Percentiles rank a stretch among this genome's conserved stretches.
phyloP scores from a whole-genome alignment of 2,329 filamentous ascomycete genomes.

The Pseudovirgaria hyperparasitica region DNA sequence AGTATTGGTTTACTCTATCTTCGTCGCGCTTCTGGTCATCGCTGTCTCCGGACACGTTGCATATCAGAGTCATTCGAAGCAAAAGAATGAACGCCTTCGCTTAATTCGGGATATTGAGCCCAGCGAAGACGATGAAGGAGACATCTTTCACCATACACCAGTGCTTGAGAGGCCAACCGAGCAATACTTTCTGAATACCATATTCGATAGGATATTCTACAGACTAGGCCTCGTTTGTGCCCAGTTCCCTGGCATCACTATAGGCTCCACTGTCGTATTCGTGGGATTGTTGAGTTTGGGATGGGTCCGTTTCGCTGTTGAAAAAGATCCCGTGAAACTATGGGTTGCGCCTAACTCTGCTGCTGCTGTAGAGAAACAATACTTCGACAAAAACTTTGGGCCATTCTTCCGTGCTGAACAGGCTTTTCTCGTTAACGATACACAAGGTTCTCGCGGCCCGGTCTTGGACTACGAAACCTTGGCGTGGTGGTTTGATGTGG shows the following conservation, averaged over 20 bases:
- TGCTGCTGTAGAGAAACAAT: slow-evolving; percentile 83
- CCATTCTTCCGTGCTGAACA: slow-evolving; percentile 94
- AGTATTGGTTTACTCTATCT: slow-evolving; percentile 69
- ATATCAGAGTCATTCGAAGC: slow-evolving; percentile 59
- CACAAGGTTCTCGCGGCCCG: slow-evolving; percentile 51
- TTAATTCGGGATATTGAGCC: slow-evolving; percentile 72
- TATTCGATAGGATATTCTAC: slow-evolving; percentile 69
- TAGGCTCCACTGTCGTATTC: slow-evolving; percentile 58
- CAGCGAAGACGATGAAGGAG: slow-evolving; percentile 87
- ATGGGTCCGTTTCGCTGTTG: slow-evolving; percentile 80
- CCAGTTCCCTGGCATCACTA: slow-evolving; percentile 73
- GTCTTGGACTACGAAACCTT: slow-evolving; percentile 83
- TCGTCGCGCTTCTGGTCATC: slow-evolving; percentile 54
- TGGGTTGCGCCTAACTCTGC: slow-evolving; percentile 95
- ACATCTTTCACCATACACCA: slow-evolving; percentile 62
- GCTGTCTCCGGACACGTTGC: slow-evolving; percentile 62
- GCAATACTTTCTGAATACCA: slow-evolving; percentile 72
- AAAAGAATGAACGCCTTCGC: slow-evolving; percentile 70
- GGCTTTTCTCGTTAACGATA: slow-evolving; percentile 86
- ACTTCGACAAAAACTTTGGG: slow-evolving; percentile 87
- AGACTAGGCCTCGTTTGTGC: slow-evolving; percentile 70
- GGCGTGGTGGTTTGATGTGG: slow-evolving; percentile 86
- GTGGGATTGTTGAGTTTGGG: slow-evolving; percentile 73
- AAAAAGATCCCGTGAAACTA: slow-evolving; percentile 76
- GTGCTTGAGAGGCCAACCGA: slow-evolving; percentile 68